Evolutionary conservation across 768 basidiomycete genomes (phyloP).

Genomic region (Leccinum variicolor): DNA sequence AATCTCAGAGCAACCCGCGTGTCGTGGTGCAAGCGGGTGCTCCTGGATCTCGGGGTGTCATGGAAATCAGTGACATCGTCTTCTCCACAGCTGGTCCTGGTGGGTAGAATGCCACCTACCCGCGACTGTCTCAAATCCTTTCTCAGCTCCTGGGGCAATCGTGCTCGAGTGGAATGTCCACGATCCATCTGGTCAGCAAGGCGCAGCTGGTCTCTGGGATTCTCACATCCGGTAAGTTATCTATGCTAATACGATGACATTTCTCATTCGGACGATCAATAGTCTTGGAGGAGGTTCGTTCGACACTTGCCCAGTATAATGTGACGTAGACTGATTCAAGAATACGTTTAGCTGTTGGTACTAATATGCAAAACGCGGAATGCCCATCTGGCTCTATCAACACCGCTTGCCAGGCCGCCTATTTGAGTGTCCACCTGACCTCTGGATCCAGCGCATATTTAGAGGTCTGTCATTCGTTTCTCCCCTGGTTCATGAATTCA

Average conservation of each 20-base stretch:
- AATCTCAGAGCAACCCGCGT: slow-evolving; percentile 35
- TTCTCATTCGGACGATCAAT: slow-evolving; percentile 30
- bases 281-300: slow-evolving; percentile 28
- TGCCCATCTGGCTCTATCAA: slow-evolving; percentile 44
- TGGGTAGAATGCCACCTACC: slow-evolving; percentile 2
- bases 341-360: slow-evolving; percentile 43
- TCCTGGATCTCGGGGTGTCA: slow-evolving; percentile 41
- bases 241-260: not conserved
- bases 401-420: slow-evolving; percentile 58
- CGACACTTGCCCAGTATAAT: slow-evolving; percentile 22
- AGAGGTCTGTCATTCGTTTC: slow-evolving; percentile 42
- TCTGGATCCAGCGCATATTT: slow-evolving; percentile 53
- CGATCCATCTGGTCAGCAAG: slow-evolving; percentile 49
- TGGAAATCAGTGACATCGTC: slow-evolving; percentile 65
- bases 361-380: slow-evolving; percentile 42
- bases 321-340: slow-evolving; percentile 29
- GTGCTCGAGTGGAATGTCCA: slow-evolving; percentile 60
- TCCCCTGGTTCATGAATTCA: not conserved
- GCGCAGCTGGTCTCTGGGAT: slow-evolving; percentile 51
- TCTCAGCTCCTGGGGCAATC: slow-evolving; percentile 41
- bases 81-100: slow-evolving; percentile 54
- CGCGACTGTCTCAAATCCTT: not conserved
- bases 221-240: slow-evolving; percentile 35
- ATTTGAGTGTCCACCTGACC: slow-evolving; percentile 62
- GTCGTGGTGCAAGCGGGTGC: slow-evolving; percentile 45